phyloP scores from a whole-genome alignment of 345 rosid species.

The Atalantia buxifolia region DNA sequence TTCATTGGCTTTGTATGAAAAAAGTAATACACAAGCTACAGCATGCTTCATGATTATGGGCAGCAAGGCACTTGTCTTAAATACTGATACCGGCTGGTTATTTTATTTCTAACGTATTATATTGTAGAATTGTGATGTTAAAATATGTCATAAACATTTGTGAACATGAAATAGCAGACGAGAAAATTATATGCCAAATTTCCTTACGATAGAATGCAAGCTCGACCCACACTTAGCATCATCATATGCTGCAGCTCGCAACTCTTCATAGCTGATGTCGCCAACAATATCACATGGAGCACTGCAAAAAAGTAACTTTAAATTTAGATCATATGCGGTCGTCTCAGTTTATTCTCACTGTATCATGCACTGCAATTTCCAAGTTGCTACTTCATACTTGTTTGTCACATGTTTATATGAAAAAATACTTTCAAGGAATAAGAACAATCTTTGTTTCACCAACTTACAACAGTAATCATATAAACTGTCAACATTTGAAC shows the following conservation, averaged over 20 bases:
- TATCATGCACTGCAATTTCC: background rate
- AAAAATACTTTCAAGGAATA: background rate
- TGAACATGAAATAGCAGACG: conserved; percentile 1
- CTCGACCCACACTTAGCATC: conserved; percentile 67
- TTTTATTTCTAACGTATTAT: too few species aligned
- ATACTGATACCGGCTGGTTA: background rate
- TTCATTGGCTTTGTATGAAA: background rate
- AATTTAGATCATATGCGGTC: background rate
- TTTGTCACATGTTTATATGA: background rate
- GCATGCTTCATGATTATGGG: background rate
- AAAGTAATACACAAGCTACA: background rate
- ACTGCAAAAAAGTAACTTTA: conserved; percentile 33
- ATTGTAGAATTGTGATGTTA: background rate
- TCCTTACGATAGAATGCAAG: conserved; percentile 82
- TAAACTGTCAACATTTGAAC: background rate
- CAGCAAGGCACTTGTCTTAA: background rate
- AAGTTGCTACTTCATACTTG: background rate
- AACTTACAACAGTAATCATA: background rate
- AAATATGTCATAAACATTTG: background rate
- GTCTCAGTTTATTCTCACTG: background rate
- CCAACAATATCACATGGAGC: conserved; percentile 69
- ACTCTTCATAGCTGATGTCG: conserved; percentile 80
- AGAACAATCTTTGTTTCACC: background rate
- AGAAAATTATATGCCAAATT: background rate
- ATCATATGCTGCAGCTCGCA: conserved; percentile 75